Evolutionary conservation across 2,329 filamentous ascomycete genomes (phyloP), one percentile per base, ranked within the genome.

Genomic region (Xylaria arbuscula): DNA sequence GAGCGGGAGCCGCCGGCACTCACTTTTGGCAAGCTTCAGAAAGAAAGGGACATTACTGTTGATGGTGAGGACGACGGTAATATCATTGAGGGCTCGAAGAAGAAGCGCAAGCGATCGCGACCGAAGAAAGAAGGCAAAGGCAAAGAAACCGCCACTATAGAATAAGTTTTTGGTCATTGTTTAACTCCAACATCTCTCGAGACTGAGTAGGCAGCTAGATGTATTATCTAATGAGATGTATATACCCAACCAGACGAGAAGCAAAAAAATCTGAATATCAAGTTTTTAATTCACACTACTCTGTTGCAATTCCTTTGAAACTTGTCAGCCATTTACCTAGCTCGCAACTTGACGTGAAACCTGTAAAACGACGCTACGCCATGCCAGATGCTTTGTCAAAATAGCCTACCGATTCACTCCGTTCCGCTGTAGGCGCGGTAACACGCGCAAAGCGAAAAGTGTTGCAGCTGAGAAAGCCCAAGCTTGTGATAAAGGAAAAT

Each of bases 1-100:
- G 87, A 88, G 80, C 78, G 82, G 62, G 83, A 84, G 3, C 87
- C 87, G 0, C 87, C 87, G 24, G 87, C 86, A 5, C 89, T 84
- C 72, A 86, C 85, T n/a, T 88, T 88, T 55, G 86, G 87, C 72
- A 69, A 66, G 15, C 74, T 68, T 3, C 78, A 76, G 50, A 79
- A 72, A 28, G 70, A 69, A 48, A 66, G 64, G 62, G 19, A 62
- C 22, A 34, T 24, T 8, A 17, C 28, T 10, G 65, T 38, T 17
- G 67, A 59, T 7, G 73, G 75, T 19, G 70, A 72, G 28, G 70
- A 57, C 19, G 68, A 47, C 17, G 66, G 68, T 36, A 78, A 82
- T 70, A 74, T 81, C 63, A 72, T 81, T 38, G 80, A 82, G 64
- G 78, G 71, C 24, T 76, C 73, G 51, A 79, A 78, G 74, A 78